A percentile compares a stretch with the other conserved stretches of the same genome.
Evolutionary conservation across 2,329 filamentous ascomycete genomes (phyloP).

Genomic region (Aspergillus ruber): DNA sequence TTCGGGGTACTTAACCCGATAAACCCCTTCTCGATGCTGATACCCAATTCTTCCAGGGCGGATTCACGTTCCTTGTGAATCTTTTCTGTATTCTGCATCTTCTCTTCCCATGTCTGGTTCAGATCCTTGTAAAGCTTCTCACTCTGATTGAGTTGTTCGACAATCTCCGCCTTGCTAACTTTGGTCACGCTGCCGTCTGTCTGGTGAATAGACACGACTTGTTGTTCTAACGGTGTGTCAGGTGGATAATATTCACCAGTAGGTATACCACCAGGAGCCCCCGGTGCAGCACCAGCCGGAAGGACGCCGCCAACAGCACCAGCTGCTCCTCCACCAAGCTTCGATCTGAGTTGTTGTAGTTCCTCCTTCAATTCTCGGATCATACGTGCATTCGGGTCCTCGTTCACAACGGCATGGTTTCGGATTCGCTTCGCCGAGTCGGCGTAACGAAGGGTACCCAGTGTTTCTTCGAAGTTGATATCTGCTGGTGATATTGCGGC

Average conservation of each 20-base stretch:
- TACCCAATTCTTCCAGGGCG: conserved; percentile 90
- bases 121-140: conserved; percentile 94
- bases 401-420: conserved; percentile 98
- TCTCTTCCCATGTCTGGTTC: conserved; percentile 98
- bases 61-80: conserved; percentile 97
- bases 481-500: conserved; percentile 96
- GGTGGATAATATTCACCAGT: conserved; percentile 83
- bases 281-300: conserved; percentile 36
- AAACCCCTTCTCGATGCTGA: conserved; percentile 98
- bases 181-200: conserved; percentile 83
- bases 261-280: conserved; percentile 43
- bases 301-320: conserved; percentile 38
- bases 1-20: conserved; percentile 93
- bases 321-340: conserved; percentile 59
- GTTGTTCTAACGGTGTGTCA: conserved; percentile 86
- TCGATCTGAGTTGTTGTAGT: conserved; percentile 74
- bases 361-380: conserved; percentile 97
- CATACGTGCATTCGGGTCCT: conserved; percentile 98
- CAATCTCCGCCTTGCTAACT: conserved; percentile 96
- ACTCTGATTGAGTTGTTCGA: conserved; percentile 89
- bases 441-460: conserved; percentile 91
- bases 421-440: conserved; percentile 98
- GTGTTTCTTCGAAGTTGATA: conserved; percentile 97
- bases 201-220: conserved; percentile 90
- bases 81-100: conserved; percentile 86